phyloP scores from a whole-genome alignment of 768 basidiomycete genomes.

The Gyrodon lividus region DNA sequence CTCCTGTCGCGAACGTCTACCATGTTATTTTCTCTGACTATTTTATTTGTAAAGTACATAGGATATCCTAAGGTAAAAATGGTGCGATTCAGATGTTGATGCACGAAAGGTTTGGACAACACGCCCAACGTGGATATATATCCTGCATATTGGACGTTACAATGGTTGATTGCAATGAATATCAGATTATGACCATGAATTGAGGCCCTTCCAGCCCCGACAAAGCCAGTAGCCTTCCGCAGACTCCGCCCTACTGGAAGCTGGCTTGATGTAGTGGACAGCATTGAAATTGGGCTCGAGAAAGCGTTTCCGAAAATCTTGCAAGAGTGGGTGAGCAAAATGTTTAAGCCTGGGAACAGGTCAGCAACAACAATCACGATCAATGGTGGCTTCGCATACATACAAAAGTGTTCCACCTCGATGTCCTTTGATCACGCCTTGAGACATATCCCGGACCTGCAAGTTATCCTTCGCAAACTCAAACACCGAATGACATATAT shows the following conservation, averaged over 20 bases:
- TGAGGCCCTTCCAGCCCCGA: constrained; percentile 55
- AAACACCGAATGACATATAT: constrained; percentile 74
- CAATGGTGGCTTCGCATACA: constrained; percentile 24
- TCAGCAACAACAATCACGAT: neutral
- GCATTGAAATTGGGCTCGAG: constrained; percentile 63
- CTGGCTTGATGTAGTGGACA: constrained; percentile 75
- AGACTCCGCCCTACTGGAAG: constrained; percentile 74
- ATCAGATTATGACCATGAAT: neutral
- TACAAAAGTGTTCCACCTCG: constrained; percentile 49
- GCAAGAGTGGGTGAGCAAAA: constrained; percentile 72
- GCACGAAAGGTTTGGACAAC: no score
- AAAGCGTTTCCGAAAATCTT: constrained; percentile 57
- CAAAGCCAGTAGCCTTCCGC: constrained; percentile 88
- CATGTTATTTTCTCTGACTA: constrained; percentile 4
- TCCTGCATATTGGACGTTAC: neutral
- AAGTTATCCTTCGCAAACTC: constrained; percentile 61
- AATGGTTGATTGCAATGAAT: no score
- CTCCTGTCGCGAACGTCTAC: neutral
- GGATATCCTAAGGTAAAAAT: neutral
- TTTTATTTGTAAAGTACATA: constrained; percentile 18
- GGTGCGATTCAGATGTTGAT: neutral
- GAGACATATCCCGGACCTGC: constrained; percentile 43
- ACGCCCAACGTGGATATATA: neutral
- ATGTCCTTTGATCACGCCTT: constrained; percentile 42
- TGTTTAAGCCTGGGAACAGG: constrained; percentile 66